Evolutionary conservation across 441 rosid species (phyloP).

Genomic region (Arabidopsis lyrata): DNA sequence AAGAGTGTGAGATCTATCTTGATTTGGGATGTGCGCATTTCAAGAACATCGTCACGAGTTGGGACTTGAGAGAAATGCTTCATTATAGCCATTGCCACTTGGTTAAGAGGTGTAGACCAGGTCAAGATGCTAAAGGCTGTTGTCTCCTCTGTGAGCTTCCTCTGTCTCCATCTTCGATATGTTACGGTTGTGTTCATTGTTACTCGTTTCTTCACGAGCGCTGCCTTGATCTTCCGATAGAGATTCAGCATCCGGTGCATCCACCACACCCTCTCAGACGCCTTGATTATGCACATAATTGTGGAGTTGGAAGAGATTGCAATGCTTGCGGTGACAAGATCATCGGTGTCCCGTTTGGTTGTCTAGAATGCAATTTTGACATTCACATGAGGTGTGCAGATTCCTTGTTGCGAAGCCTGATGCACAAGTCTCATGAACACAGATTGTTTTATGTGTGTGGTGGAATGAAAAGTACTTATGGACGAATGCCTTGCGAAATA

Average conservation of each 20-base stretch:
- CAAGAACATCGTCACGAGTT: not conserved
- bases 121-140: not conserved
- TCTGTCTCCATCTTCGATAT: not conserved
- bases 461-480: too few species aligned
- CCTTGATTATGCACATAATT: not conserved
- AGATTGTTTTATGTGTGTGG: not conserved
- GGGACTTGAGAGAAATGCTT: not conserved
- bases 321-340: not conserved
- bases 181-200: conserved; percentile 18
- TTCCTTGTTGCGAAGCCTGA: not conserved
- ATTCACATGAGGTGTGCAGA: conserved; percentile 36
- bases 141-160: conserved; percentile 25
- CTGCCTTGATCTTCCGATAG: conserved; percentile 29
- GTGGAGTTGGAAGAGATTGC: not conserved
- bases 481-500: too few species aligned
- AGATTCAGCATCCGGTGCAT: conserved; percentile 24
- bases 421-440: conserved; percentile 16
- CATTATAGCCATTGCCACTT: not conserved
- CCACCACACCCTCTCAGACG: conserved; percentile 34
- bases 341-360: not conserved
- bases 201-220: conserved; percentile 27
- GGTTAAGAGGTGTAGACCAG: conserved; percentile 11
- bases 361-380: conserved; percentile 11
- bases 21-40: not conserved
- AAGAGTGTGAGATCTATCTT: conserved; percentile 29